Conservation (phyloP, 106 monocot genomes). For the Acorus gramineus region DNA sequence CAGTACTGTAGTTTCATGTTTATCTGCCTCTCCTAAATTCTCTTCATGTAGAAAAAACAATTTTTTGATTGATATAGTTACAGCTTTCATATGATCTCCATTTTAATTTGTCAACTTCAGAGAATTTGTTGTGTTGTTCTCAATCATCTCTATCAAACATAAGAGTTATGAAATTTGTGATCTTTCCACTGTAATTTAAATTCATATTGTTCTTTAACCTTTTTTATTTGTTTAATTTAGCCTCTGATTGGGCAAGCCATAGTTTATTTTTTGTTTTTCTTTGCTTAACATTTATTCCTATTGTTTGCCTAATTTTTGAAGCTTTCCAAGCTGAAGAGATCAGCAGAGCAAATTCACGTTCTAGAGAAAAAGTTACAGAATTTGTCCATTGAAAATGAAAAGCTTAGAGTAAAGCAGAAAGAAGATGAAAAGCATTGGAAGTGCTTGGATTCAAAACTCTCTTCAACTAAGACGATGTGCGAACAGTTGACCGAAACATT, state of each 20-base stretch:
- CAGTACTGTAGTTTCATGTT: too few relatives aligned
- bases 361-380: slow-evolving; percentile 76
- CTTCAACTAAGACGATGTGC: slow-evolving; percentile 72
- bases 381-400: slow-evolving; percentile 80
- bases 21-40: too few relatives aligned
- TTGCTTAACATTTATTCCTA: neutral
- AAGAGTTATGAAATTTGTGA: too few relatives aligned
- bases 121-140: too few relatives aligned
- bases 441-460: slow-evolving; percentile 77
- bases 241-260: neutral
- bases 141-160: too few relatives aligned
- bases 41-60: too few relatives aligned
- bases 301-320: slow-evolving; percentile 16
- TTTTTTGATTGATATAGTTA: too few relatives aligned
- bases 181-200: too few relatives aligned
- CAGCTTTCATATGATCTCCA: too few relatives aligned
- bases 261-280: neutral
- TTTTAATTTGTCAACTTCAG: too few relatives aligned
- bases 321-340: slow-evolving; percentile 71
- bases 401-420: slow-evolving; percentile 64
- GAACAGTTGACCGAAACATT: slow-evolving; percentile 84
- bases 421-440: slow-evolving; percentile 90
- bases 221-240: too few relatives aligned
- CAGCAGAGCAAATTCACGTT: slow-evolving; percentile 69
- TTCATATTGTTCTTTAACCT: too few relatives aligned